These are phyloP conservation scores for Wickerhamomyces hampshirensis DNA, from an alignment of 805 yeast genomes.

Conservation along the genomic window DNA sequence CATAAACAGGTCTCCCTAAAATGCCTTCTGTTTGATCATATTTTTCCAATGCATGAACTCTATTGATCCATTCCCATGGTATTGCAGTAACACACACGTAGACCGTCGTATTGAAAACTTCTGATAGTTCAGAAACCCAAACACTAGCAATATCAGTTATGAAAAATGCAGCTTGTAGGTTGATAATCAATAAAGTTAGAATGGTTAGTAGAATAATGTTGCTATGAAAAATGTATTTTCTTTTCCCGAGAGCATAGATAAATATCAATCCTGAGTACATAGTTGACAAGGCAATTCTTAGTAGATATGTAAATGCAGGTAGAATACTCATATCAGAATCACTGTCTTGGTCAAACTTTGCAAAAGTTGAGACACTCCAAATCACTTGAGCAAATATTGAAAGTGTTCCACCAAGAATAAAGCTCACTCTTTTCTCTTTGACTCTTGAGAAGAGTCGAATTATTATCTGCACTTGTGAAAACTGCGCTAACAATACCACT, in stretches of 20 bases:
- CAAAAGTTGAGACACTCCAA: constrained; percentile 64
- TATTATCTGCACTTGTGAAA: constrained; percentile 68
- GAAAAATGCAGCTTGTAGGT: constrained; percentile 63
- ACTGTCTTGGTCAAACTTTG: constrained; percentile 21
- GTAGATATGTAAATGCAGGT: constrained; percentile 70
- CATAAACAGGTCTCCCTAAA: constrained; percentile 69
- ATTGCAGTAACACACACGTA: constrained; percentile 66
- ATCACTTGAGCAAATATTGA: constrained; percentile 54
- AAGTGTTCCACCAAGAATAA: constrained; percentile 52
- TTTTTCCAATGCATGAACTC: constrained; percentile 52
- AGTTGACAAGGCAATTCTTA: constrained; percentile 66
- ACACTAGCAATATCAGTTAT: constrained; percentile 71
- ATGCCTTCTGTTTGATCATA: constrained; percentile 64
- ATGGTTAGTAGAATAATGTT: constrained; percentile 51
- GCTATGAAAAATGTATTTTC: constrained; percentile 44
- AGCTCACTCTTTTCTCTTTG: constrained; percentile 59
- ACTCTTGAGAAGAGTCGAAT: constrained; percentile 64
- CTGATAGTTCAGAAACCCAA: constrained; percentile 72
- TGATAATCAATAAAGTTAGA: constrained; percentile 49
- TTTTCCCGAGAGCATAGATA: constrained; percentile 49
- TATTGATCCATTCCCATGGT: constrained; percentile 85
- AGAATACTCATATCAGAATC: constrained; percentile 46
- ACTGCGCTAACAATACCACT: constrained; percentile 50
- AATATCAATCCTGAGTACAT: constrained; percentile 62
- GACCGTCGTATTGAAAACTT: constrained; percentile 67